Evolutionary conservation across 2,329 filamentous ascomycete genomes (phyloP).

Genomic region (Tolypocladium capitatum): DNA sequence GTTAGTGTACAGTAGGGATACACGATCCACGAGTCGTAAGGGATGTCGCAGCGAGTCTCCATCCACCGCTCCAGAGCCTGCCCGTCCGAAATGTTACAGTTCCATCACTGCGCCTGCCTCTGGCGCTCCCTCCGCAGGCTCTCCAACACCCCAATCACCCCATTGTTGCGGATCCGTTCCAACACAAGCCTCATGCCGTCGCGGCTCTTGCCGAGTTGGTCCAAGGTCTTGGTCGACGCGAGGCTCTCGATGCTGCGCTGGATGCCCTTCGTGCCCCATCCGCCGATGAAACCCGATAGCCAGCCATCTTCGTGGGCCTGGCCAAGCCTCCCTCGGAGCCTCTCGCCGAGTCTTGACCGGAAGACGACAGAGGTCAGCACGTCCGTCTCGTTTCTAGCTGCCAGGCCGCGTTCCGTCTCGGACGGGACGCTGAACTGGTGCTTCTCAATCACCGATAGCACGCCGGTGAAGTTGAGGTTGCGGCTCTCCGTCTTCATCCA

Average conservation of each 20-base stretch:
- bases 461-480: constrained; percentile 72
- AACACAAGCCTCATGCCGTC: constrained; percentile 76
- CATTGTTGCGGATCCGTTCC: constrained; percentile 49
- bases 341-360: constrained; percentile 58
- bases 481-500: constrained; percentile 74
- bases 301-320: constrained; percentile 33
- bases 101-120: constrained; percentile 11
- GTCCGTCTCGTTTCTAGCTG: constrained; percentile 36
- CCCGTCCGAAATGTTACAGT: neutral
- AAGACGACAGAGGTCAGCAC: constrained; percentile 65
- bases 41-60: neutral
- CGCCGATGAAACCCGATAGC: constrained; percentile 37
- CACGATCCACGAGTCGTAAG: constrained; percentile 8
- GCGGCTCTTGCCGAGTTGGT: constrained; percentile 66
- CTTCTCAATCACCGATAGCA: constrained; percentile 64
- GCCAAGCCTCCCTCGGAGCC: constrained; percentile 42
- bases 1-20: constrained; percentile 19
- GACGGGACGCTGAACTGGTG: constrained; percentile 48
- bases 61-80: neutral
- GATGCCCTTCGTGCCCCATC: constrained; percentile 57
- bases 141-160: constrained; percentile 45
- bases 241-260: constrained; percentile 70
- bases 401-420: constrained; percentile 11
- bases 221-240: constrained; percentile 62
- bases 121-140: constrained; percentile 34